phyloP scores from a whole-genome alignment of 345 rosid species.

The Viola odorata region DNA sequence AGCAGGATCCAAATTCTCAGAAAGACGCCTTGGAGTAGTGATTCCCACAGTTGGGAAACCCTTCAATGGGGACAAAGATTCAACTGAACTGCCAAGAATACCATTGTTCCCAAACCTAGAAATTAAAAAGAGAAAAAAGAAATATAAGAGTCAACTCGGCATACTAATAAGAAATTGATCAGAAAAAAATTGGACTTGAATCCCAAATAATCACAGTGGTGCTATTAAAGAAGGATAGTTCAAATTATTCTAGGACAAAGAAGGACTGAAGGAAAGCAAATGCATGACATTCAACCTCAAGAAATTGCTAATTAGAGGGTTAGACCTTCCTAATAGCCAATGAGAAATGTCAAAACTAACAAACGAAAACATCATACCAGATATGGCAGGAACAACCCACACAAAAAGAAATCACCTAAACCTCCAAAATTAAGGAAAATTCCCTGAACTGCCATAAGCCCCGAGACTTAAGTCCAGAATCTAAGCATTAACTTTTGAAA shows the following conservation, averaged over 20 bases:
- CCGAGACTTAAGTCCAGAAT: constrained; percentile 13
- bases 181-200: background rate
- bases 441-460: constrained; percentile 4
- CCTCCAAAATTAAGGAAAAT: constrained; percentile 6
- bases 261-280: background rate
- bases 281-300: background rate
- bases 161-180: background rate
- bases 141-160: background rate
- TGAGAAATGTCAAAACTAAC: background rate
- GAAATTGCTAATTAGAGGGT: background rate
- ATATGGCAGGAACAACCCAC: background rate
- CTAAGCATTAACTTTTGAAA: background rate
- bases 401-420: background rate
- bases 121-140: constrained; percentile 5
- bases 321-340: background rate
- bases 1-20: constrained; percentile 48
- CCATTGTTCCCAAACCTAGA: constrained; percentile 55
- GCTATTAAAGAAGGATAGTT: background rate
- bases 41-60: constrained; percentile 31
- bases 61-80: constrained; percentile 57
- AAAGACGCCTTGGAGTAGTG: constrained; percentile 26
- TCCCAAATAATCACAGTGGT: background rate
- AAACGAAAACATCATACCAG: background rate
- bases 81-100: constrained; percentile 47
- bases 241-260: background rate